Conservation (phyloP, 305 asterid species). For the Solanum chacoense region DNA sequence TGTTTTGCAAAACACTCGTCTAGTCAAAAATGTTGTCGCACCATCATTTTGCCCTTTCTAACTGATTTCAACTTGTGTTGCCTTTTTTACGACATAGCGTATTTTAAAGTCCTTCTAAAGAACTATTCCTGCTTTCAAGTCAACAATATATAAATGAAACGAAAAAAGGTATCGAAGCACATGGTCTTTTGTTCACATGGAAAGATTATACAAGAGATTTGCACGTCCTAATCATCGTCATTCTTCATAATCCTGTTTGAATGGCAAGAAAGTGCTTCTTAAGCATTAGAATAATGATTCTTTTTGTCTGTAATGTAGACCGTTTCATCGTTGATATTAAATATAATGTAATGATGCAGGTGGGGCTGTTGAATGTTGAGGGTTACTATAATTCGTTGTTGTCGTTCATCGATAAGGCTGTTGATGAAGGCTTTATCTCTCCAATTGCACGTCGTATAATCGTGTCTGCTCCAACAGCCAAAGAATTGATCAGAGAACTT, state of each 20-base stretch:
- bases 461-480: conserved; percentile 85
- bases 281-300: neutral
- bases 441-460: conserved; percentile 83
- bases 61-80: neutral
- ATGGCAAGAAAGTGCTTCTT: neutral
- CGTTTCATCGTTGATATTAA: neutral
- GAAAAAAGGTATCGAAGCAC: conserved; percentile 6
- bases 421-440: conserved; percentile 93
- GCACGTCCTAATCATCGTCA: conserved; percentile 13
- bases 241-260: conserved; percentile 10
- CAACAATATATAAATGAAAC: neutral
- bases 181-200: conserved; percentile 24
- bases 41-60: neutral
- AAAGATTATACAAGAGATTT: conserved; percentile 19
- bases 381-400: conserved; percentile 76
- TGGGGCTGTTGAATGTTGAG: conserved; percentile 85
- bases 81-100: conserved; percentile 1
- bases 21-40: neutral
- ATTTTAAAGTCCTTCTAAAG: neutral
- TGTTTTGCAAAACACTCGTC: neutral
- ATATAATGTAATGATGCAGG: conserved; percentile 34
- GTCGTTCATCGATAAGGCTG: conserved; percentile 77
- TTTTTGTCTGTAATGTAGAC: neutral
- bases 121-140: neutral
- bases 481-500: conserved; percentile 69